Evolutionary conservation across 306 rosid genomes (phyloP), one percentile per base, ranked within the genome.

Genomic region (Abrus pulchellus): DNA sequence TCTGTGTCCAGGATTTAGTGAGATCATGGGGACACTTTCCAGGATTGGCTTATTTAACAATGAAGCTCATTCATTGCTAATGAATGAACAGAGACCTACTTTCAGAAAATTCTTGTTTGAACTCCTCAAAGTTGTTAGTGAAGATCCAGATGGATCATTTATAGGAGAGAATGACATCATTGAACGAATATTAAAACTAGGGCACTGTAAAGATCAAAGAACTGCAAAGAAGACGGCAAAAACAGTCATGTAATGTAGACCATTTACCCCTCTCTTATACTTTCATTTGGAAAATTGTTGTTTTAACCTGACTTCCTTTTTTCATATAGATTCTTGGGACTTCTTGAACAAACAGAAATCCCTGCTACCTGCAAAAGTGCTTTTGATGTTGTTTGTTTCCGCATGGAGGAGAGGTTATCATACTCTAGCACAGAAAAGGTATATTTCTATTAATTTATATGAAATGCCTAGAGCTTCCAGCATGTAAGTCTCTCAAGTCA

Each of bases 391-490:
- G 72, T 79, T 14, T 93, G 99, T 86, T 83, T 71, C 49, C 88
- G 91, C 44, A 95, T 95, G 99, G 96, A 93, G 83, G 97, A 93
- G 68, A 87, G 88, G 73, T 72, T 95, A 82, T 76, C 93, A 83
- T 95, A 95, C 88, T 76, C 88, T 11, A 68, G 61, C 86, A 76
- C 89, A 65, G 99, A 95, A 75, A 94, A 89, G 94, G 99, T 95
- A 87, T 52, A 57, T 72, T 41, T 32, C 67, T 67, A 36, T 28
- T 12, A 54, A 32, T 75, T 74, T 65, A 11, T 67, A 59, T 48
- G 28, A 9, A 54, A 10, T n/a, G 10, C 1, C 6, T 33, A 27
- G 56, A 68, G 34, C 43, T 48, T 49, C 67, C 33, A 34, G 2
- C 48, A n/a, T n/a, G 27, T 14, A 6, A 32, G 9, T 67, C 14